Conservation (phyloP, 768 basidiomycete species). For the Boletus vermiculosoides region DNA sequence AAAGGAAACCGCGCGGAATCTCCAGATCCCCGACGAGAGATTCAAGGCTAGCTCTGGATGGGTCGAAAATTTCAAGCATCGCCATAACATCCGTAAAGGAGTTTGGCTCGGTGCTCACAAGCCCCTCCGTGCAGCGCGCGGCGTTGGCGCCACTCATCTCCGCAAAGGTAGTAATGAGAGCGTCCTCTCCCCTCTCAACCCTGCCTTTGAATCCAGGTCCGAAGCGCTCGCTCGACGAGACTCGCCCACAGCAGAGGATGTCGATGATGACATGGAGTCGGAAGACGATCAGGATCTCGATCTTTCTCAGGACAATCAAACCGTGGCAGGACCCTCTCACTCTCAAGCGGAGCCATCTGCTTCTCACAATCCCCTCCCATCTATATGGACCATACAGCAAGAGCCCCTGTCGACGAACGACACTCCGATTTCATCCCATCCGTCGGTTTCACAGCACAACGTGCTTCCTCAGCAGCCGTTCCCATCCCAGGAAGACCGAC, state of each 20-base stretch:
- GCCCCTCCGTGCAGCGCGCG: conserved; percentile 32
- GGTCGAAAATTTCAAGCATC: conserved; percentile 90
- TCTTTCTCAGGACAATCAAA: conserved; percentile 25
- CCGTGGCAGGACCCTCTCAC: conserved; percentile 30
- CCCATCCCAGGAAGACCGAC: conserved; percentile 26
- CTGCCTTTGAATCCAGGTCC: conserved; percentile 37
- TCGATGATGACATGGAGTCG: conserved; percentile 38
- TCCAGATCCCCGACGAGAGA: conserved; percentile 60
- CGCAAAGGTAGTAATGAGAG: conserved; percentile 38
- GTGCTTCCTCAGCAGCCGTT: conserved; percentile 33
- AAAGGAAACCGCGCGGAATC: conserved; percentile 56
- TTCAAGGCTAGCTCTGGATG: conserved; percentile 94
- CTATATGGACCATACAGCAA: conserved; percentile 35
- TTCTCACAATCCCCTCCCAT: conserved; percentile 32
- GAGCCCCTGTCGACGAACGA: conserved; percentile 27
- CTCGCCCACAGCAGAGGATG: conserved; percentile 32
- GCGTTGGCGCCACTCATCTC: conserved; percentile 31
- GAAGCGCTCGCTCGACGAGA: conserved; percentile 29
- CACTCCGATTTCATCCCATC: conserved; percentile 34
- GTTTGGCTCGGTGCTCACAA: conserved; percentile 48
- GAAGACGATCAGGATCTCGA: conserved; percentile 35
- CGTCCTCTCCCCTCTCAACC: conserved; percentile 40
- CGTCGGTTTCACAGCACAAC: conserved; percentile 27
- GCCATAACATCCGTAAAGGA: conserved; percentile 72
- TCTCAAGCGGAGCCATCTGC: conserved; percentile 25